These are phyloP conservation scores for Rhizoclosmatium globosum DNA, from an alignment of 192 early-diverging fungal genomes.

Conservation along the genomic window DNA sequence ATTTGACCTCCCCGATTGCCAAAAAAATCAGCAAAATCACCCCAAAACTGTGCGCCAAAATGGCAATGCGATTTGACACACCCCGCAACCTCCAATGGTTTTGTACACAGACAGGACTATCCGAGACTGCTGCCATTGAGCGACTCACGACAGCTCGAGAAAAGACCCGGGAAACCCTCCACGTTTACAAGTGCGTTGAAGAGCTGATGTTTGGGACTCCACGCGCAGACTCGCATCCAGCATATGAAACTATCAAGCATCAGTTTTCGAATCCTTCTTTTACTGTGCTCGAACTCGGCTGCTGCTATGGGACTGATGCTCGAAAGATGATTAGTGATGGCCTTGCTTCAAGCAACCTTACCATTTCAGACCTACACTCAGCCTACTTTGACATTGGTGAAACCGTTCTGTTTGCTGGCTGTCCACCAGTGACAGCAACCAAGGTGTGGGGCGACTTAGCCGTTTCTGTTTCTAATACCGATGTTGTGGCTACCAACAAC, in stretches of 20 bases:
- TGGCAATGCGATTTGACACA: slow-evolving; percentile 15
- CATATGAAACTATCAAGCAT: background rate
- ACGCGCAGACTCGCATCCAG: slow-evolving; percentile 5
- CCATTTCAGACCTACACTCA: background rate
- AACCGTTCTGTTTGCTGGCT: background rate
- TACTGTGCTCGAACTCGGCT: slow-evolving; percentile 20
- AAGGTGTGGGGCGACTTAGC: slow-evolving; percentile 13
- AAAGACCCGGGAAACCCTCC: background rate
- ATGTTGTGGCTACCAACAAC: slow-evolving; percentile 3
- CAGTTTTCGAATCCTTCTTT: background rate
- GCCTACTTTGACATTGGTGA: slow-evolving; percentile 13
- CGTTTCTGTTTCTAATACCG: background rate
- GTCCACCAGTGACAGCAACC: background rate
- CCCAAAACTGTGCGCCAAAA: too few relatives aligned
- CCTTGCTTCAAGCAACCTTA: background rate
- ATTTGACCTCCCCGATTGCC: too few relatives aligned
- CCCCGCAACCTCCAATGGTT: background rate
- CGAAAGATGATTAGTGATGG: slow-evolving; percentile 13
- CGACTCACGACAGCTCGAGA: background rate
- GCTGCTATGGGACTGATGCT: slow-evolving; percentile 25
- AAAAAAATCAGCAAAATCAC: too few relatives aligned
- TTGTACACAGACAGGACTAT: background rate
- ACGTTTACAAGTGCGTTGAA: slow-evolving; percentile 18
- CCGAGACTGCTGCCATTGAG: background rate
- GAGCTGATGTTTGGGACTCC: slow-evolving; percentile 1